Evolutionary conservation across 2,329 filamentous ascomycete genomes (phyloP), one percentile per base, ranked within the genome.

Genomic region (Epichloe glyceriae): DNA sequence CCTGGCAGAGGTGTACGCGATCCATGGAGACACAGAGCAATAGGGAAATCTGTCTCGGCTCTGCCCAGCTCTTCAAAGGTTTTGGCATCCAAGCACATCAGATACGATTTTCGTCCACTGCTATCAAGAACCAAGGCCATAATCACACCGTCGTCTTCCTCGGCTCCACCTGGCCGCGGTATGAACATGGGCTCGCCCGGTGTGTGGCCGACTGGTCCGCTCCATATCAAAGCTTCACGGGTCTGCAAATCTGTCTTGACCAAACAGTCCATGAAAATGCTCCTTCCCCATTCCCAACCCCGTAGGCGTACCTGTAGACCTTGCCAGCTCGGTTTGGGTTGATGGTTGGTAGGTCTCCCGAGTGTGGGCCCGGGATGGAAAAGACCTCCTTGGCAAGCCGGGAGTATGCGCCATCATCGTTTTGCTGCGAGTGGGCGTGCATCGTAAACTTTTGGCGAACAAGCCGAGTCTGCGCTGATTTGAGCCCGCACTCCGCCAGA

Each of bases 131-230:
- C 76, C 1, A 87, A 74, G 45, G 70, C 78, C 51, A 86, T 60
- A 19, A 86, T 51, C 1, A 80, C 74, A 0, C 82, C 82, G 50
- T 81, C 79, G 56, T 87, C 83, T 60, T 86, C 82, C 0, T 68
- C 71, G 4, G 55, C 57, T 0, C 69, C 63, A 5, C 59, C 66
- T 4, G 70, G 67, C 7, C 66, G 60, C 1, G 74, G 67, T 1
- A 88, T 71, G 54, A 87, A 88, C 34, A 88, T 79, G 0, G 83
- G 72, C 63, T 88, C 85, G 2, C 83, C 79, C 0, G 85, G 84
- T 0, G 80, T 83, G 57, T 87, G 82, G 0, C 75, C 80, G 1
- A 67, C 61, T 0, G 70, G 69, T 0, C 70, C 71, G 11, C 75
- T 70, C 84, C 84, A 88, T 53, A 76, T 69, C 3, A 75, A 54